Conservation (phyloP, 441 rosid genomes). For the Pelargonium exstipulatum region DNA sequence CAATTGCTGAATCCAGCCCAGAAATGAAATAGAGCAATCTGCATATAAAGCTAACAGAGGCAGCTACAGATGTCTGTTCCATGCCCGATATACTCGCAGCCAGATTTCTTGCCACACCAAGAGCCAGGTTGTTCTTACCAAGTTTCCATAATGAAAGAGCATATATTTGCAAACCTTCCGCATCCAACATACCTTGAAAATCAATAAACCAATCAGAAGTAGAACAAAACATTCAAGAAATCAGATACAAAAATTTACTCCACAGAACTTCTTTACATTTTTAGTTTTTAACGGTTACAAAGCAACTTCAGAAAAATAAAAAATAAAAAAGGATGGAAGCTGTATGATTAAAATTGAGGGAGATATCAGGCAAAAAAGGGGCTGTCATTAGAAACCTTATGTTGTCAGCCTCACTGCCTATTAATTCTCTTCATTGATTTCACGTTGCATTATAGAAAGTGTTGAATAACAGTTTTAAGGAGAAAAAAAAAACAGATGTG, state of each 20-base stretch:
- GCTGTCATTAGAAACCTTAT: neutral
- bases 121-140: conserved; percentile 63
- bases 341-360: neutral
- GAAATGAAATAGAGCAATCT: conserved; percentile 65
- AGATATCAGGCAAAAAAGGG: neutral
- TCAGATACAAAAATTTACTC: neutral
- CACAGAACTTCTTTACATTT: neutral
- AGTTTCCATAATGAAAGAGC: conserved; percentile 79
- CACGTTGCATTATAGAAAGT: neutral
- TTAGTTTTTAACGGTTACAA: neutral
- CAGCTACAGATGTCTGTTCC: conserved; percentile 51
- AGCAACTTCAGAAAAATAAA: neutral
- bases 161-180: conserved; percentile 69
- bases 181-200: conserved; percentile 59
- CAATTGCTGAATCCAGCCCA: conserved; percentile 64
- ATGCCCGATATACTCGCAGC: conserved; percentile 51
- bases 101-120: conserved; percentile 51
- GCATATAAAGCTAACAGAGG: conserved; percentile 74
- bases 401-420: neutral
- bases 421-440: neutral
- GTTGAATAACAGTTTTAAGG: conserved; percentile 3
- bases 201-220: conserved; percentile 8
- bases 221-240: neutral
- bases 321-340: neutral
- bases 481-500: neutral